A percentile compares a stretch with the other conserved stretches of the same genome.
Conservation (phyloP, 495 filamentous ascomycete genomes). For the Penicillium canescens region DNA sequence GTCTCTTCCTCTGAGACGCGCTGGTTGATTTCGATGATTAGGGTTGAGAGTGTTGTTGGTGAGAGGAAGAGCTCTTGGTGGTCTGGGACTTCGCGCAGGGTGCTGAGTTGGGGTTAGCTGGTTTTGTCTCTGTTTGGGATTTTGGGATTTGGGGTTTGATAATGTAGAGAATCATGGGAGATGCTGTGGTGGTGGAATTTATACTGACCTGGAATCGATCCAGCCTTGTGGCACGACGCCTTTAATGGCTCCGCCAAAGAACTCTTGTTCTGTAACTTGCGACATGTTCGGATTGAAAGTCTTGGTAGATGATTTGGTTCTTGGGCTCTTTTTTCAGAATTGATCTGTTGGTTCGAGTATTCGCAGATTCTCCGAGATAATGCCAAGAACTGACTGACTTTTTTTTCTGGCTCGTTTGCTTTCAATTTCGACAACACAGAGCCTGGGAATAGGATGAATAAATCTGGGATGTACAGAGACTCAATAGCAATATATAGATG, state of each 20-base stretch:
- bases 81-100: conserved; percentile 86
- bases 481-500: conserved; percentile 1
- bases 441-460: neutral
- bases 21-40: conserved; percentile 88
- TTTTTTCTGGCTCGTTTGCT: neutral
- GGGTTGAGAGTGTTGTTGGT: conserved; percentile 68
- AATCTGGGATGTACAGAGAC: neutral
- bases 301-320: neutral
- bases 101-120: conserved; percentile 46
- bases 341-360: too few relatives aligned
- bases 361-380: neutral
- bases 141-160: neutral
- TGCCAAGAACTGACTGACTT: conserved; percentile 14
- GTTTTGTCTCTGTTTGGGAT: conserved; percentile 3
- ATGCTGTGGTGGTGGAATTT: conserved; percentile 6
- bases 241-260: conserved; percentile 82
- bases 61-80: conserved; percentile 94
- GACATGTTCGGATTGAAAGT: conserved; percentile 30
- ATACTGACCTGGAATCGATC: conserved; percentile 74
- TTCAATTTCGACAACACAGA: neutral
- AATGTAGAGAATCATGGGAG: neutral
- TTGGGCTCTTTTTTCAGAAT: neutral
- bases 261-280: conserved; percentile 56
- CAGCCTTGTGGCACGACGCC: conserved; percentile 71
- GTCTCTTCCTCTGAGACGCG: conserved; percentile 52